Conservation (phyloP, 352 stramenopile species). For the Pythium utonaiense region DNA sequence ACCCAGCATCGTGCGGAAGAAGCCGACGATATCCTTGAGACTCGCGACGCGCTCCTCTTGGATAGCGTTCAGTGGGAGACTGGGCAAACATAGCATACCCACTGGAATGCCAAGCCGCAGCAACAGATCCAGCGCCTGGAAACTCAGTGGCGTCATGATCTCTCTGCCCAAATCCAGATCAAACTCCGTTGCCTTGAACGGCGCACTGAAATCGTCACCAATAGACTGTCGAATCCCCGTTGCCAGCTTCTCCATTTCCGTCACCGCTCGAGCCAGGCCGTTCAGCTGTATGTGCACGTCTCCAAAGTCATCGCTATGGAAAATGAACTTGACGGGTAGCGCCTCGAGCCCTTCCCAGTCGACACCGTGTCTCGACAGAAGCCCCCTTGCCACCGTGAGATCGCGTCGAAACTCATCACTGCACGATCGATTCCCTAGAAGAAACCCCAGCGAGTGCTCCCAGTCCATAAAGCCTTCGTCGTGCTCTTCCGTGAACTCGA, state of each 20-base stretch:
- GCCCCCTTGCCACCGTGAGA: not conserved
- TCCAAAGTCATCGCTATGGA: not conserved
- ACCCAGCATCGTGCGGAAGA: constrained; percentile 5
- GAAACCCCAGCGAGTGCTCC: constrained; percentile 3
- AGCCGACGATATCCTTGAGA: not conserved
- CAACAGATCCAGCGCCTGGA: not conserved
- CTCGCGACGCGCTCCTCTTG: not conserved
- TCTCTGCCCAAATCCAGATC: not conserved
- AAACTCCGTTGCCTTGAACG: not conserved
- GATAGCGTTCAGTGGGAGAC: not conserved
- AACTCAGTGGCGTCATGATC: not conserved
- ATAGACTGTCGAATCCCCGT: not conserved
- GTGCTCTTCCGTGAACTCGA: constrained; percentile 3
- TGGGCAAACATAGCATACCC: not conserved
- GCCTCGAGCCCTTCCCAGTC: not conserved
- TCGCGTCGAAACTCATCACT: constrained; percentile 5
- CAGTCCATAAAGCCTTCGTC: constrained; percentile 5
- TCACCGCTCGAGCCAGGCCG: not conserved
- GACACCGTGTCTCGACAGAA: constrained; percentile 4
- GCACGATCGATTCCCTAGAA: not conserved
- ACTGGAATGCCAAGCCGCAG: constrained; percentile 1
- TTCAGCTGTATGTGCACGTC: not conserved
- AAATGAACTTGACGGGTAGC: not conserved
- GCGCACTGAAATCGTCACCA: not conserved
- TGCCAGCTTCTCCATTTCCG: not conserved